phyloP scores from a whole-genome alignment of 2,329 filamentous ascomycete species.

The Fusarium buharicum region DNA sequence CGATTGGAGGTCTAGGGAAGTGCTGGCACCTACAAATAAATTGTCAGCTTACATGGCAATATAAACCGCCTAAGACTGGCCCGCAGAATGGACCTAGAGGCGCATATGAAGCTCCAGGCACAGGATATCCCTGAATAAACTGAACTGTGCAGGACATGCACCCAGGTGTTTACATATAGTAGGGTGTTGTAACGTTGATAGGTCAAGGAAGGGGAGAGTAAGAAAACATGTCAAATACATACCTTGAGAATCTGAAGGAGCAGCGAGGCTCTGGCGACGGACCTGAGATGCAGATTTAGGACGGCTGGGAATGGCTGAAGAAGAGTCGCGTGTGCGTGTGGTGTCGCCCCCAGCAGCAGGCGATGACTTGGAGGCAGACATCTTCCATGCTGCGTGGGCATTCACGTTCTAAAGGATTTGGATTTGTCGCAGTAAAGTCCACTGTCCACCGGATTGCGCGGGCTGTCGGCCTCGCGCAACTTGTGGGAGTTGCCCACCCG shows the following conservation, averaged over 20 bases:
- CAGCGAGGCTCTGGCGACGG: slow-evolving; percentile 42
- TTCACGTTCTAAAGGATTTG: slow-evolving; percentile 37
- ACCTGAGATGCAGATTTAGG: slow-evolving; percentile 37
- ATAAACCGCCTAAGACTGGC: slow-evolving; percentile 11
- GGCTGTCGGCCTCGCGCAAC: slow-evolving; percentile 43
- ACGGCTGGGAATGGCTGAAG: slow-evolving; percentile 41
- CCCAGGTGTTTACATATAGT: slow-evolving; percentile 7
- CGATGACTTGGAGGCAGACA: slow-evolving; percentile 48
- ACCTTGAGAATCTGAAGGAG: slow-evolving; percentile 48
- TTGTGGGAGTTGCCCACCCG: slow-evolving; percentile 39
- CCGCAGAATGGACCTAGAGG: slow-evolving; percentile 1
- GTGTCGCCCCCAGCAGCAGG: slow-evolving; percentile 43
- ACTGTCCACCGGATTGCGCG: slow-evolving; percentile 26
- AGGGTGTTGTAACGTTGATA: slow-evolving; percentile 20
- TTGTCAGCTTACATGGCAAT: slow-evolving; percentile 44
- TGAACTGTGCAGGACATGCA: slow-evolving; percentile 13
- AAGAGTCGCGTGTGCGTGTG: slow-evolving; percentile 41
- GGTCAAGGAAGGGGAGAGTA: slow-evolving; percentile 1
- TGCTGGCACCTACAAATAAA: slow-evolving; percentile 35
- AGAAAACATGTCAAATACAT: slow-evolving; percentile 21
- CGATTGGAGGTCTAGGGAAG: slow-evolving; percentile 39
- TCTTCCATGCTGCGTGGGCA: slow-evolving; percentile 51
- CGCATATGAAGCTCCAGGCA: slow-evolving; percentile 15
- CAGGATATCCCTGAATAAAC: slow-evolving; percentile 29
- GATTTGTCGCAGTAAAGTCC: background rate